Conservation (phyloP, 257 asterid species). For the Haberlea rhodopensis region DNA sequence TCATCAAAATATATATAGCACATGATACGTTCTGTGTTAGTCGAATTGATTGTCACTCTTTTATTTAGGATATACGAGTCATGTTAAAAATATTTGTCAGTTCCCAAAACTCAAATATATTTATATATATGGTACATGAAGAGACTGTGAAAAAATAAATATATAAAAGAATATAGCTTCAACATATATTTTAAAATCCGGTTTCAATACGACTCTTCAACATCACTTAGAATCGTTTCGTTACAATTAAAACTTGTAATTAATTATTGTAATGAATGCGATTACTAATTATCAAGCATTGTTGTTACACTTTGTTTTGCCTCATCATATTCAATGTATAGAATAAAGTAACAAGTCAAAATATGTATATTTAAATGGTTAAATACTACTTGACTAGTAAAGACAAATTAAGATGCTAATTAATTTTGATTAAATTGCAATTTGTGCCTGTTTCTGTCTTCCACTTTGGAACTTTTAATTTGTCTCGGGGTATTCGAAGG, state of each 20-base stretch:
- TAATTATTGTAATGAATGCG: too few relatives aligned
- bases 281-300: constrained; percentile 4
- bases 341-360: constrained; percentile 34
- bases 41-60: too few relatives aligned
- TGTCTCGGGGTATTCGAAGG: not conserved
- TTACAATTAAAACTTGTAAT: constrained; percentile 9
- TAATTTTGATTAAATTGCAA: not conserved
- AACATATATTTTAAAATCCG: too few relatives aligned
- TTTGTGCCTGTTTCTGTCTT: constrained; percentile 41
- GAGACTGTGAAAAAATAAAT: not conserved
- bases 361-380: not conserved
- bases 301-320: constrained; percentile 34
- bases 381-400: not conserved
- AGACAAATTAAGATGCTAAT: not conserved
- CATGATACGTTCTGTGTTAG: too few relatives aligned
- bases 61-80: too few relatives aligned
- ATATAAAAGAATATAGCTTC: too few relatives aligned
- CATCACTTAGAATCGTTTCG: too few relatives aligned
- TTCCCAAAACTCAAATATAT: too few relatives aligned
- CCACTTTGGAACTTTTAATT: too few relatives aligned
- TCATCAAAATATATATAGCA: too few relatives aligned
- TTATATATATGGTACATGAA: not conserved
- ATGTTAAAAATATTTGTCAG: too few relatives aligned
- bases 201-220: not conserved
- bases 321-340: constrained; percentile 33